These are phyloP conservation scores for Talaromyces sp. DNA, from an alignment of 2,329 filamentous ascomycete species.

Conservation along the genomic window DNA sequence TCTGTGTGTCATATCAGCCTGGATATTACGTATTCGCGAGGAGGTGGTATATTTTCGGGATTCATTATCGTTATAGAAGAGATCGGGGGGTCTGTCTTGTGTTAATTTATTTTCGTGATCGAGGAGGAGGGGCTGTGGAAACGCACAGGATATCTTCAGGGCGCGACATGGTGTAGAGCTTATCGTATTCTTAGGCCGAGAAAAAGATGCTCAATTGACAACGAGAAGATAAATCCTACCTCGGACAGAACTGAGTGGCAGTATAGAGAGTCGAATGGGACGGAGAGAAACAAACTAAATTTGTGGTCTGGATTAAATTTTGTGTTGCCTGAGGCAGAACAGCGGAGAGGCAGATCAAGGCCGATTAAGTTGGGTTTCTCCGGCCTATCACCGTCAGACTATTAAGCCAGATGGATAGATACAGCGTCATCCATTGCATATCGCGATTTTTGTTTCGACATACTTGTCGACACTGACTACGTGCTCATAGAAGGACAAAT, in stretches of 20 bases:
- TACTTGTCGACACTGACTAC: not conserved
- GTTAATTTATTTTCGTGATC: conserved; percentile 10
- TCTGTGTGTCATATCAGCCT: conserved; percentile 88
- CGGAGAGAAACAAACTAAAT: not conserved
- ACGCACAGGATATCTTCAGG: conserved; percentile 88
- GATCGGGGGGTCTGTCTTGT: conserved; percentile 70
- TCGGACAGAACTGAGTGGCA: not conserved
- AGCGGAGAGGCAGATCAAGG: not conserved
- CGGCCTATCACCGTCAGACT: conserved; percentile 8
- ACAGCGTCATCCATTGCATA: not conserved
- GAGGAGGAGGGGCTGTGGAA: conserved; percentile 13
- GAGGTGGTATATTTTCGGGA: conserved; percentile 96
- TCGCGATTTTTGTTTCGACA: not conserved
- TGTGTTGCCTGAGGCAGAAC: conserved; percentile 11
- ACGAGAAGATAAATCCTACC: not conserved
- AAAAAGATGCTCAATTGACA: too few relatives aligned
- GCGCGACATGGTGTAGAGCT: conserved; percentile 69
- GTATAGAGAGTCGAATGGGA: not conserved
- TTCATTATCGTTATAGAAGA: conserved; percentile 95
- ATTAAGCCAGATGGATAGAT: conserved; percentile 7
- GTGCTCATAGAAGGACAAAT: not conserved
- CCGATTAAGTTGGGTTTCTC: not conserved
- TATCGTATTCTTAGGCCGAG: not conserved
- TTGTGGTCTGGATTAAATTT: conserved; percentile 3
- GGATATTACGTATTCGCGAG: conserved; percentile 91